A percentile compares a stretch with the other conserved stretches of the same genome.
These are phyloP conservation scores for Eimeria sp. DNA, from an alignment of 169 alveolate species.

Conservation along the genomic window DNA sequence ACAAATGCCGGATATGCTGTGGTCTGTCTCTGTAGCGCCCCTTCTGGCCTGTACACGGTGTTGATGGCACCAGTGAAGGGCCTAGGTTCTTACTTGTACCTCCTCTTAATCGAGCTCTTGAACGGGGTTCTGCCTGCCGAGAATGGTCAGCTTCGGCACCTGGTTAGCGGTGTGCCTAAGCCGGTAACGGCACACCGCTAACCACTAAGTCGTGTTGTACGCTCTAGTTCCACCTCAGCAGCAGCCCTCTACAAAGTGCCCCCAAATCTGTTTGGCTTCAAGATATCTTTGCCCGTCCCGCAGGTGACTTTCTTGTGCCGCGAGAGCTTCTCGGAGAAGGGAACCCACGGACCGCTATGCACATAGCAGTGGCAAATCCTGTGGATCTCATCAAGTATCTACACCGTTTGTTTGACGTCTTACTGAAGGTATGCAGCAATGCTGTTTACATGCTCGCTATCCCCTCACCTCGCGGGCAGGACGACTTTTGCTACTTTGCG, in stretches of 20 bases:
- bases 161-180: background rate
- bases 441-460: background rate
- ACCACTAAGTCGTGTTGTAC: too few species aligned
- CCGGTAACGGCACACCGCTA: background rate
- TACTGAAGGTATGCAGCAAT: constrained; percentile 22
- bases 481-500: background rate
- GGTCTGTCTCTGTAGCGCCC: constrained; percentile 35
- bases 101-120: constrained; percentile 54
- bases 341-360: constrained; percentile 7
- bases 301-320: constrained; percentile 73
- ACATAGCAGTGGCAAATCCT: constrained; percentile 68
- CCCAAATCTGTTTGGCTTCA: background rate
- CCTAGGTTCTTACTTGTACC: constrained; percentile 63
- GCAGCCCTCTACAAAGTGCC: background rate
- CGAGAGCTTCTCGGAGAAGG: background rate
- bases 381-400: constrained; percentile 40
- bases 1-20: background rate
- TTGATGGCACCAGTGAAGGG: constrained; percentile 69
- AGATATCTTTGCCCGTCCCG: background rate
- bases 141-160: constrained; percentile 40
- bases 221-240: background rate
- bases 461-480: background rate
- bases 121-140: constrained; percentile 63
- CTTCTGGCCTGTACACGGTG: constrained; percentile 69
- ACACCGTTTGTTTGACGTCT: constrained; percentile 52